Evolutionary conservation across 768 basidiomycete genomes (phyloP), one percentile per base, ranked within the genome.

Genomic region (Scleroderma citrinum): DNA sequence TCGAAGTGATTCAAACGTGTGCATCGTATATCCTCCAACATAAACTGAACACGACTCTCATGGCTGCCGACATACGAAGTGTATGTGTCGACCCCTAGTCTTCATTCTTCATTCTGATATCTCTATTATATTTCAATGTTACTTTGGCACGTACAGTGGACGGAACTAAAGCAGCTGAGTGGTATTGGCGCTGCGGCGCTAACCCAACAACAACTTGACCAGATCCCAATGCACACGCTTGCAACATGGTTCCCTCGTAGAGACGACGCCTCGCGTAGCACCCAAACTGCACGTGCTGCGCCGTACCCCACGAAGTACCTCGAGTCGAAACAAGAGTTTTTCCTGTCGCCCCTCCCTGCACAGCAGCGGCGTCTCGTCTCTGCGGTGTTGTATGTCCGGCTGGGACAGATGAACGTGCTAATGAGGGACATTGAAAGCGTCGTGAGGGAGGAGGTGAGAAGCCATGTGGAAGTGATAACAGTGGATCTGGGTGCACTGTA

Each of bases 1-100:
- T 78, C 19, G 68, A 76, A 49, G 58, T 66, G 10, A 74, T 82
- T 26, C 74, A 74, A 48, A 62, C 74, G 0, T 76, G 71, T 19
- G 58, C 69, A 12, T 65, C 63, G 17, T 80, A 74, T 57, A 71
- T 81, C 57, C 68, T 58, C 34, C 56, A 58, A 21, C 68, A 74
- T 46, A 54, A 65, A 5, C 55, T 77, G 56, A 63, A 66, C 54
- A 69, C 73, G 1, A 70, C 67, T 37, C 46, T 77, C 34, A 63
- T 77, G 47, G 72, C 71, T 19, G 64, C 66, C 12, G 66, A 72
- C 34, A 69, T 77, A 45, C 69, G 75, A 43, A 57, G 63, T 60
- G 78, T 76, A 49, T 29, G 43, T 31, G n/a, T n/a, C n/a, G 43
- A 19, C 4, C 19, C 38, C 38, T 5, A 39, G 3, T 20, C 5